Percentiles rank a stretch among this genome's conserved stretches.
phyloP scores from a whole-genome alignment of 371 early-diverging fungal genomes.

The Mortierella sp. region DNA sequence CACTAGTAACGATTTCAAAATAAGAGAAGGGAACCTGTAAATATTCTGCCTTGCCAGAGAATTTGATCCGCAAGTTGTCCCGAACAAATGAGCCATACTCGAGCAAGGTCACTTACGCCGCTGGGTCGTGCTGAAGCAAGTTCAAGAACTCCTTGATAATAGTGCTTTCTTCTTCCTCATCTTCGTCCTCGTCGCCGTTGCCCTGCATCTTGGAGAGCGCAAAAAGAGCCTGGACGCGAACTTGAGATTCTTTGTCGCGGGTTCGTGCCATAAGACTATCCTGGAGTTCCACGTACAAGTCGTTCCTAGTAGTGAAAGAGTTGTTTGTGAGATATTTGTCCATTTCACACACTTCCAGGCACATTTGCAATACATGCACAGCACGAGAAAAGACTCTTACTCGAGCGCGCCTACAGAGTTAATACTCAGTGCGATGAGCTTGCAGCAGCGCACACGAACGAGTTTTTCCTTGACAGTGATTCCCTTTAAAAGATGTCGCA shows the following conservation, averaged over 20 bases:
- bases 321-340: not conserved
- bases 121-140: conserved; percentile 81
- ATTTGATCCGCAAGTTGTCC: not conserved
- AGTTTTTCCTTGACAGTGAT: conserved; percentile 80
- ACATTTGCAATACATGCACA: not conserved
- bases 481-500: conserved; percentile 81
- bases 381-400: conserved; percentile 55
- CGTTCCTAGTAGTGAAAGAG: conserved; percentile 68
- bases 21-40: not conserved
- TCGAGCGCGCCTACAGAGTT: conserved; percentile 87
- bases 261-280: conserved; percentile 77
- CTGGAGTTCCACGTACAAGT: conserved; percentile 79
- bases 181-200: conserved; percentile 64
- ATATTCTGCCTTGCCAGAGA: not conserved
- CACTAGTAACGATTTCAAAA: conserved; percentile 59
- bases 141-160: conserved; percentile 77
- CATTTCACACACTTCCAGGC: not conserved
- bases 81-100: not conserved
- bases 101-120: conserved; percentile 67
- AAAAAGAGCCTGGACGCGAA: conserved; percentile 86
- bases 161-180: conserved; percentile 69
- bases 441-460: conserved; percentile 85
- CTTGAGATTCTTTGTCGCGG: conserved; percentile 86
- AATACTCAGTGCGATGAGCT: conserved; percentile 83
- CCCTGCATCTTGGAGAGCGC: conserved; percentile 86